These are phyloP conservation scores for Linanthus parryae DNA, from an alignment of 148 eudicot genomes.

Conservation along the genomic window DNA sequence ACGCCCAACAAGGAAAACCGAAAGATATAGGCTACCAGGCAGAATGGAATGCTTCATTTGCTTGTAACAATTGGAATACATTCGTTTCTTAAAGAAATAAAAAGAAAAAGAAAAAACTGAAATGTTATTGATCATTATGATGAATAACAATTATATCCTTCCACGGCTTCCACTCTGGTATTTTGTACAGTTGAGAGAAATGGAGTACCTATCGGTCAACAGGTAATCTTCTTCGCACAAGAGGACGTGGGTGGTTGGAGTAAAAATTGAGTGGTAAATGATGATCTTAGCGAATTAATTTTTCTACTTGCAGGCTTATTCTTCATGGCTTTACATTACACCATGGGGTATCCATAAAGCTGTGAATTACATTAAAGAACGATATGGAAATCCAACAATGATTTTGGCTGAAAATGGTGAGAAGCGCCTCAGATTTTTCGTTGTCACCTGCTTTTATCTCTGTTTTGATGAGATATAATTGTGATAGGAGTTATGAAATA, in stretches of 20 bases:
- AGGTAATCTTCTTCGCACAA: conserved; percentile 49
- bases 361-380: conserved; percentile 68
- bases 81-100: too few species aligned
- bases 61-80: too few species aligned
- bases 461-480: too few species aligned
- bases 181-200: conserved; percentile 42
- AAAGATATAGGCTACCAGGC: conserved; percentile 57
- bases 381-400: conserved; percentile 70
- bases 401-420: conserved; percentile 87
- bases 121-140: too few species aligned
- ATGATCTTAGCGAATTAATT: too few species aligned
- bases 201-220: conserved; percentile 81
- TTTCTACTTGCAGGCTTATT: conserved; percentile 12
- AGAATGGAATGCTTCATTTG: conserved; percentile 83
- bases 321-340: conserved; percentile 68
- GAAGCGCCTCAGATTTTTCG: too few species aligned
- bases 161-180: not conserved
- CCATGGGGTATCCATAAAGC: conserved; percentile 94
- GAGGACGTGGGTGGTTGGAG: too few species aligned
- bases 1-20: conserved; percentile 28
- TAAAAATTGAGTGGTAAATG: too few species aligned
- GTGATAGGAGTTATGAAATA: too few species aligned
- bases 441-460: too few species aligned
- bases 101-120: too few species aligned
- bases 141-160: too few species aligned